phyloP scores from a whole-genome alignment of 164 flowering plant genomes.

The Kalanchoe fedtschenkoi region DNA sequence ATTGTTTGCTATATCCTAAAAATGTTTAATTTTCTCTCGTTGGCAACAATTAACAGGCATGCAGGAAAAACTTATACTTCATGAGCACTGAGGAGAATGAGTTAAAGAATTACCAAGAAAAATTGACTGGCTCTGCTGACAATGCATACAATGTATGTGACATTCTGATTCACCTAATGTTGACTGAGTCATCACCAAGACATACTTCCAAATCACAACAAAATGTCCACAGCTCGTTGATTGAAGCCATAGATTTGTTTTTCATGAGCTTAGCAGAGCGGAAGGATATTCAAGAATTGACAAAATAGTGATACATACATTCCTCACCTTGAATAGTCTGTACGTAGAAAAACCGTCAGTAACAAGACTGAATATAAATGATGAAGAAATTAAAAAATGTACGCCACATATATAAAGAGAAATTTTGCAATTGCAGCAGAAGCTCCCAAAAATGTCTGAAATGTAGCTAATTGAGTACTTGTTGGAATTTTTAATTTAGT shows the following conservation, averaged over 20 bases:
- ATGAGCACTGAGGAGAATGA: conserved; percentile 18
- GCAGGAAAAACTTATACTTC: conserved; percentile 41
- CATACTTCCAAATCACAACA: conserved; percentile 11
- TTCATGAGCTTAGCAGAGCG: conserved; percentile 24
- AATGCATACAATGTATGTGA: conserved; percentile 31
- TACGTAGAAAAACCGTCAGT: conserved; percentile 6
- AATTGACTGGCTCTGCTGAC: conserved; percentile 17
- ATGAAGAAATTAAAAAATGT: neutral
- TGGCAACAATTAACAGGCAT: conserved; percentile 35
- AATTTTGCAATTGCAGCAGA: neutral
- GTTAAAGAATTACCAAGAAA: conserved; percentile 19
- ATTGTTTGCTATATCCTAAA: neutral
- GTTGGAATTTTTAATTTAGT: neutral
- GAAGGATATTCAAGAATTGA: conserved; percentile 12
- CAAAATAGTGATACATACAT: too few species aligned
- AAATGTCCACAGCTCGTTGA: conserved; percentile 17
- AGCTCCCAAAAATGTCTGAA: neutral
- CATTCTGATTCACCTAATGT: conserved; percentile 39
- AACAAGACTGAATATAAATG: too few species aligned
- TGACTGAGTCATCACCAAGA: conserved; percentile 21
- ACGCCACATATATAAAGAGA: neutral
- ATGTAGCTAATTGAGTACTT: neutral
- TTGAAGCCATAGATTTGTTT: conserved; percentile 61
- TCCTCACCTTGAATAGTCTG: neutral
- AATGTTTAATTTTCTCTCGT: neutral